phyloP scores from a whole-genome alignment of 2,329 filamentous ascomycete genomes.

The Chaetomiaceae sp. region DNA sequence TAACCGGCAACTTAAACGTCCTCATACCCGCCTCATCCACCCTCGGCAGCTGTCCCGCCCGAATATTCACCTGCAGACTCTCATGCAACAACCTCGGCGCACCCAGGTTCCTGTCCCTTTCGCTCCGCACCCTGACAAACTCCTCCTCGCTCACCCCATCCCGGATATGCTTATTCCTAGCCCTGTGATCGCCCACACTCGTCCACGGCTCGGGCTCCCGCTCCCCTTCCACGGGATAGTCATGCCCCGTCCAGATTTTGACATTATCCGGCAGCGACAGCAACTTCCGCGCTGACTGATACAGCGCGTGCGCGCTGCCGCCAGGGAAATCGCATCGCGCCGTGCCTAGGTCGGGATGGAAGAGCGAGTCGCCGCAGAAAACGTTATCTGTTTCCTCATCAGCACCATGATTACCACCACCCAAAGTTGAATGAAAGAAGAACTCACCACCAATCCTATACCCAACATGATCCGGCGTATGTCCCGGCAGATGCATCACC shows the following conservation, averaged over 20 bases:
- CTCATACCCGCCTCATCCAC: slow-evolving; percentile 30
- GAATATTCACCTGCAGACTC: slow-evolving; percentile 50
- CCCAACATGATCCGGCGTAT: slow-evolving; percentile 58
- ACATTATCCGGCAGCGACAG: slow-evolving; percentile 40
- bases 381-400: slow-evolving; percentile 35
- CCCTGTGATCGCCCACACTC: slow-evolving; percentile 44
- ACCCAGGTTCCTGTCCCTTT: slow-evolving; percentile 40
- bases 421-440: too few relatives aligned
- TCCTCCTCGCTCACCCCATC: slow-evolving; percentile 39
- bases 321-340: slow-evolving; percentile 54
- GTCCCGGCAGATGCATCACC: slow-evolving; percentile 54
- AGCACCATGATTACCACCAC: background rate
- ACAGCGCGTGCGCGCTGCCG: slow-evolving; percentile 43
- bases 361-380: slow-evolving; percentile 52
- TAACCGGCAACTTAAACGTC: slow-evolving; percentile 36
- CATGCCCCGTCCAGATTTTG: slow-evolving; percentile 52
- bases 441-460: slow-evolving; percentile 48
- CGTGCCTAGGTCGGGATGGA: slow-evolving; percentile 48
- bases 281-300: slow-evolving; percentile 39
- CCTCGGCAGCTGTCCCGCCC: slow-evolving; percentile 42
- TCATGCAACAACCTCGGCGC: slow-evolving; percentile 47
- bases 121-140: slow-evolving; percentile 41
- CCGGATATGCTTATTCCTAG: slow-evolving; percentile 45
- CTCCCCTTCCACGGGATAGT: slow-evolving; percentile 44
- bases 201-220: slow-evolving; percentile 36